Base-by-base conservation (phyloP, 73 alveolate genomes). In the Stentor roeselii region DNA sequence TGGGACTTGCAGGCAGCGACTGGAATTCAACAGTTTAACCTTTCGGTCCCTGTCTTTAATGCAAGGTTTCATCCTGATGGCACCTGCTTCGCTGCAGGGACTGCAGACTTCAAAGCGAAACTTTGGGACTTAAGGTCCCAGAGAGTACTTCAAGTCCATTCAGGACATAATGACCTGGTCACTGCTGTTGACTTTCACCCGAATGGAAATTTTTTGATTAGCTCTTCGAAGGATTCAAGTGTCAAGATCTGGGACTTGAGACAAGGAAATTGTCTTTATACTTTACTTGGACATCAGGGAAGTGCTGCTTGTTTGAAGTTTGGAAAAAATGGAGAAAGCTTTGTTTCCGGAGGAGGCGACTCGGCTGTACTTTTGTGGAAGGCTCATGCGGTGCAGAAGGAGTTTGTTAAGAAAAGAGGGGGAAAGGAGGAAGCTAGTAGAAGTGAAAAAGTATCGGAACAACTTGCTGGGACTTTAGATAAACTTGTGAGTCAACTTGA, bases 201-300 rank as follows among this genome's bases (percentile, higher is more conserved):
- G 60, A 86, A 94, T 83, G 99, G 99, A 32, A 87, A 96, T 41
- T 96, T 87, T 93, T 86, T 96, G 50, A 84, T 95, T 40, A 92
- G 99, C 36, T 93, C 98, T 32, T 89, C 97, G 50, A 93, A 92
- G 85, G 99, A 97, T 90, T 89, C 97, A 2, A 96, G 98, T 31
- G 80, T 97, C 3, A 97, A 96, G 90, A 96, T 97, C n/a, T 97
- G 99, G 99, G 99, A 97, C 89, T 90, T 97, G 86, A 96, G 99
- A 93, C 91, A 92, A 92, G 99, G 99, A 1, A 96, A 93, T 89
- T 87, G 92, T 39, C 87, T 97, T 42, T 97, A 96, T 84, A 97
- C 99, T 42, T 95, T 97, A 3, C 97, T 95, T 93, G 99, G 99
- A 2, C 99, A 97, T 90, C 97, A 96, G 90, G 98, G 99, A 3